Base-by-base conservation (phyloP, 495 filamentous ascomycete species). In the Penicillium chermesinum region DNA sequence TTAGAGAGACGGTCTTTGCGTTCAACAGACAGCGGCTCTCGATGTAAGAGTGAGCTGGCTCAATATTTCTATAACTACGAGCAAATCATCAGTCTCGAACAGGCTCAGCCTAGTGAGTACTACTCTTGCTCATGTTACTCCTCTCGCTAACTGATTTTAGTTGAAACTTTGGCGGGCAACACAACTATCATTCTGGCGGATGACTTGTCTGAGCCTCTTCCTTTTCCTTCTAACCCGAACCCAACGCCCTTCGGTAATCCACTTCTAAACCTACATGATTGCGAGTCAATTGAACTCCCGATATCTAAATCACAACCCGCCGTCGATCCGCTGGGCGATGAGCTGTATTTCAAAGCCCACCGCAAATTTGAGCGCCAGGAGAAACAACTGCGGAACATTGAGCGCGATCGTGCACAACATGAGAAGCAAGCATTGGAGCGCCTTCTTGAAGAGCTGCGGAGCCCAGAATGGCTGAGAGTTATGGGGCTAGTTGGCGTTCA, bases 401-500 rank as follows among this genome's bases (percentile, higher is more conserved):
- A 97, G 62, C 89, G 86, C 58, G 89, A 93, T 51, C 81, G 86
- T 1, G 89, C 91, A 2, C 87, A 91, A 67, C 90, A 96, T 74
- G 89, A 97, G 59, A 88, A 89, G 54, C 83, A 89, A 43, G 85
- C 91, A 55, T 79, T 96, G 32, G 87, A 93, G 44, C 79, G 90
- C 7, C 73, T 96, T 32, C 77, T 96, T 32, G 89, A 93, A 38
- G 89, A 88, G 33, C 77, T 99, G 3, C 83, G 86, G 59, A 83
- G 91, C n/a, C 85, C 82, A 32, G 93, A 96, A 60, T 99, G 93
- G 93, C 72, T 96, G 46, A 85, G 87, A 45, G 76, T 88, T 2
- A 91, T 99, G 84, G 93, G 93, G n/a, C 83, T 97, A 37, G 87
- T 80, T 41, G 86, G 87, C 9, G 80, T 90, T 17, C 89, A 89